phyloP scores from a whole-genome alignment of 163 green algal species.

The Volvox carteri region DNA sequence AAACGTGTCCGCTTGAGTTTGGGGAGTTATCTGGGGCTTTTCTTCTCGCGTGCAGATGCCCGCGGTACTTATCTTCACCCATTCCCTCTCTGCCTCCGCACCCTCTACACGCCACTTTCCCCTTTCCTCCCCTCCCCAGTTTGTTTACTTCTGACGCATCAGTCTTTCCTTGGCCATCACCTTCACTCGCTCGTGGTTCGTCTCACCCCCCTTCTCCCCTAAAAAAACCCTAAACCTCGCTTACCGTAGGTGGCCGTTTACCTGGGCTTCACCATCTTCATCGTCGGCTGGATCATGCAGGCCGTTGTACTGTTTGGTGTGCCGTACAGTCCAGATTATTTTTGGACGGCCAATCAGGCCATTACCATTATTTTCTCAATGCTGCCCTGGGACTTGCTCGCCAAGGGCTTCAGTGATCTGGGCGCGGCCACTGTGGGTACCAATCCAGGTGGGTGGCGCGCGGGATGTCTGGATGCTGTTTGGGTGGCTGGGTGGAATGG shows the following conservation, averaged over 20 bases:
- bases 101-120: neutral
- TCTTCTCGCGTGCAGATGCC: too few relatives aligned
- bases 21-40: too few relatives aligned
- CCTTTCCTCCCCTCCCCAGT: neutral
- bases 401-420: constrained; percentile 91
- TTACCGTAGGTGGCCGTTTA: constrained; percentile 74
- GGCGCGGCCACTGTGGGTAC: constrained; percentile 73
- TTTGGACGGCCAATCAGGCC: constrained; percentile 44
- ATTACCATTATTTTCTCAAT: constrained; percentile 82
- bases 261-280: constrained; percentile 94
- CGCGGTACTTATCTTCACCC: too few relatives aligned
- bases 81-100: neutral
- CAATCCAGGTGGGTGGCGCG: neutral
- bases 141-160: neutral
- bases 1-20: too few relatives aligned
- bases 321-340: constrained; percentile 81
- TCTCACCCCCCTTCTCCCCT: constrained; percentile 8
- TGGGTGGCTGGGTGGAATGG: neutral
- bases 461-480: neutral
- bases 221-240: too few relatives aligned
- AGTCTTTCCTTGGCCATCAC: too few relatives aligned
- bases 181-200: too few relatives aligned
- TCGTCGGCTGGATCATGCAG: constrained; percentile 89
- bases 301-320: constrained; percentile 67
- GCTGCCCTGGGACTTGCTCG: constrained; percentile 89